A percentile compares a stretch with the other conserved stretches of the same genome.
Evolutionary conservation across 306 rosid genomes (phyloP).

Genomic region (Quercus agrifolia): DNA sequence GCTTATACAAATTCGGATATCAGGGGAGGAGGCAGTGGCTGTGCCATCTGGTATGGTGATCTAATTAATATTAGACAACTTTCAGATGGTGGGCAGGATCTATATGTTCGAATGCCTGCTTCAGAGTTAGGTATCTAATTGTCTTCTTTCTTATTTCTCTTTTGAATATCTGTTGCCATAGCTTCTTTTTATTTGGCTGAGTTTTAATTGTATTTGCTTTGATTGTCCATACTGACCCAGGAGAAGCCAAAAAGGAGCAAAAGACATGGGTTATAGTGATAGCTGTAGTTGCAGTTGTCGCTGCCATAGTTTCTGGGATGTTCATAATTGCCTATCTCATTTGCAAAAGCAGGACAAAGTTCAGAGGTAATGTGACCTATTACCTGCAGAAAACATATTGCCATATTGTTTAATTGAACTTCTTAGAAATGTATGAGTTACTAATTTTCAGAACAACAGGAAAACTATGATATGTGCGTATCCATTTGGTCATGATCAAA

Average conservation of each 20-base stretch:
- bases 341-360: conserved; percentile 15
- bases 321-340: conserved; percentile 17
- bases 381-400: not conserved
- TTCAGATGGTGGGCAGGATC: conserved; percentile 37
- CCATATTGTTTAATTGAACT: not conserved
- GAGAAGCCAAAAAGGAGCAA: not conserved
- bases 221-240: not conserved
- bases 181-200: not conserved
- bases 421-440: not conserved
- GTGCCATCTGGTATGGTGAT: conserved; percentile 68
- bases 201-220: not conserved
- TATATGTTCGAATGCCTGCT: conserved; percentile 51
- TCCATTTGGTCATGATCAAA: too few species aligned
- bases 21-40: conserved; percentile 56
- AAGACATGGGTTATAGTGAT: conserved; percentile 24
- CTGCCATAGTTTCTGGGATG: conserved; percentile 17
- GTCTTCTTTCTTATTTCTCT: not conserved
- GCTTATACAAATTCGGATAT: conserved; percentile 17
- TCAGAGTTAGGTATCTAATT: conserved; percentile 51
- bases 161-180: not conserved
- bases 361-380: conserved; percentile 17
- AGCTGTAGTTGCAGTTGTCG: not conserved
- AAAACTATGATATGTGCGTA: too few species aligned
- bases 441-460: not conserved
- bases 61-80: conserved; percentile 40